Evolutionary conservation across 805 yeast genomes (phyloP), one percentile per base, ranked within the genome.

Genomic region (Ascoidea tarda): DNA sequence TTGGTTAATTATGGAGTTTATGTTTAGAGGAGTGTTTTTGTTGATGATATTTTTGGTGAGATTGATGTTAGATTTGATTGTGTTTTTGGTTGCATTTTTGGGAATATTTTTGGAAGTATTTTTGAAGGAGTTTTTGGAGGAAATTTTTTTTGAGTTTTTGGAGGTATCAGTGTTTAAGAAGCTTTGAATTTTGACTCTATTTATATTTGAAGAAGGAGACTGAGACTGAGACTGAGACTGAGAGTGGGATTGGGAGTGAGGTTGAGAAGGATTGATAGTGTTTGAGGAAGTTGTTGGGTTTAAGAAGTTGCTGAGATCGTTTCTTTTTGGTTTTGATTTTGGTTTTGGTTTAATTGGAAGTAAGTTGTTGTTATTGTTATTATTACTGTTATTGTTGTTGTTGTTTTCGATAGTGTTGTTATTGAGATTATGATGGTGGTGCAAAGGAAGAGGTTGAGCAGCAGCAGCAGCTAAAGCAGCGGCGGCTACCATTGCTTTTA

Each of bases 401-500:
- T 12, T 47, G 12, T 21, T 6, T 6, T 16, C 21, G 32, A 14
- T 16, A 12, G 46, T 12, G 6, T 16, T 44, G 32, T 8, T 51
- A 54, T 21, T 54, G 53, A 32, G 51, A 47, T 51, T 50, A 48
- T 57, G 33, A 49, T 56, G 53, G 5, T 46, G 48, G 3, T 56
- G 61, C 16, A 75, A 61, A 4, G 89, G 89, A 44, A 85, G 62
- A 1, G 93, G 93, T 12, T 79, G 75, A 12, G 81, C 86, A 2
- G 90, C 90, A 0, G 91, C 93, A 0, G 86, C 87, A 4, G 89
- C 88, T 50, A 85, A 69, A 0, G 91, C 91, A 6, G 90, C 91
- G 1, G 93, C 93, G 0, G 91, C 93, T 6, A 84, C 83, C 59
- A 75, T 73, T 0, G 86, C 87, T 59, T 80, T 70, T 45, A 61